Evolutionary conservation across 495 filamentous ascomycete species (phyloP), one percentile per base, ranked within the genome.

Genomic region (Chaetomium cochliodes): DNA sequence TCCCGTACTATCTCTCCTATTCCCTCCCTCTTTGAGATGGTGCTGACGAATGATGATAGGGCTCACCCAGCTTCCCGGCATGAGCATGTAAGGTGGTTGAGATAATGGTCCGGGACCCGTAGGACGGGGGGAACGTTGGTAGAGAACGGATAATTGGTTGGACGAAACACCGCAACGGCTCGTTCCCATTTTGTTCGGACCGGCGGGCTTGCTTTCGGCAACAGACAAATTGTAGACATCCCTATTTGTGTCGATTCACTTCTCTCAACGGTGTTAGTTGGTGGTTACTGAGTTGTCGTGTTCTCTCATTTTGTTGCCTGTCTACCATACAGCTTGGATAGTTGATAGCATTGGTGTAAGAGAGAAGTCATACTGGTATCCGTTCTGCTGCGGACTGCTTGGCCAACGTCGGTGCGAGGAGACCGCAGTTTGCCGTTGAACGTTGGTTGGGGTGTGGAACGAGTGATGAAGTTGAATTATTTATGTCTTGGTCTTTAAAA

Each of bases 1-100:
- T 44, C 28, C 11, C 54, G 13, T 5, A 41, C 47, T 51, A 25
- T 11, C 23, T 1, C 28, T n/a, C 3, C 3, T 33, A 7, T 3
- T 3, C 7, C 7, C 30, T 33, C 9, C 33, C 33, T 37, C 8
- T 30, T 30, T 30, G 9, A 37, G 33, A 37, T 11, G 1, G 15
- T 61, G 47, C 50, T 62, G 50, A 54, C 60, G 6, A 1, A n/a
- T 13, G 16, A 16, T 54, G n/a, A 20, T 33, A 62, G 60, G 60
- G 60, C 33, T 62, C 42, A 37, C 53, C 39, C 44, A 62, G 60
- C 60, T 62, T 18, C 60, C 60, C 20, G 60, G 60, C 16, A 44
- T 62, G 60, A 20, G 18, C 22, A 54, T 62, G 60, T 62, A 44
- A 62, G 54, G 25, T 1, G 22, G 25, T 11, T 13, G 55, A 26